Evolutionary conservation across 768 basidiomycete genomes (phyloP), one percentile per base, ranked within the genome.

Genomic region (Pleurotus djamor): DNA sequence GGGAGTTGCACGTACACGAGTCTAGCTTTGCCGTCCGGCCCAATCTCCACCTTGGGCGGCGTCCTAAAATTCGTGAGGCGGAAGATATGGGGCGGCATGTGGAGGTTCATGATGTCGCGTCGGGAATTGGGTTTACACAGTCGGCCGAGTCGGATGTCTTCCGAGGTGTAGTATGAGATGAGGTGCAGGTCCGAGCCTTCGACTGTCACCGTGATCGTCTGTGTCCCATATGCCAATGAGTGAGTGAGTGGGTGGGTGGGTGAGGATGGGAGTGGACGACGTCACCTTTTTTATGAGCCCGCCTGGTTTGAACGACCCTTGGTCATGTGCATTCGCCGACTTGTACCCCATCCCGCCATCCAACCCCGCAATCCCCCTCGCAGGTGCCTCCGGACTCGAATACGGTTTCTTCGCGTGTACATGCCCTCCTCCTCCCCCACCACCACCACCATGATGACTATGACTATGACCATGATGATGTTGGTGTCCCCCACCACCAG

Each of bases 171-270:
- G 75, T 94, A 94, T 13, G 89, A 89, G 61, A 94, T 85, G 61
- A 93, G 80, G 68, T 94, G 92, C 52, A 92, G 83, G 74, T 91
- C 86, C 52, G 86, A 88, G 12, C 87, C 87, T 61, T 91, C 88
- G 58, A 91, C 85, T 41, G 83, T 84, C 51, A 93, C 87, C 7
- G 92, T 92, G 66, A 93, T 92, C n/a, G 91, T 93, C 91, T 94
- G 70, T 38, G 38, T 59, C 21, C 21, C 21, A 28, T 28, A 1
- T 32, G 48, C 33, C 37, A 5, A 28, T 58, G 38, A 59, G 55
- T 21, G 57, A 47, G 8, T 45, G 52, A 33, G 60, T 50, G 28
- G 37, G 36, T 33, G 21, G 8, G 17, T 49, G 58, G 33, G 17
- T 14, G 21, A 16, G 14, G 57, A 10, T 9, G 14, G 49, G 4